Percentiles rank a stretch among this genome's conserved stretches.
Evolutionary conservation across 2,329 filamentous ascomycete genomes (phyloP).

Genomic region (Thelonectria olida): DNA sequence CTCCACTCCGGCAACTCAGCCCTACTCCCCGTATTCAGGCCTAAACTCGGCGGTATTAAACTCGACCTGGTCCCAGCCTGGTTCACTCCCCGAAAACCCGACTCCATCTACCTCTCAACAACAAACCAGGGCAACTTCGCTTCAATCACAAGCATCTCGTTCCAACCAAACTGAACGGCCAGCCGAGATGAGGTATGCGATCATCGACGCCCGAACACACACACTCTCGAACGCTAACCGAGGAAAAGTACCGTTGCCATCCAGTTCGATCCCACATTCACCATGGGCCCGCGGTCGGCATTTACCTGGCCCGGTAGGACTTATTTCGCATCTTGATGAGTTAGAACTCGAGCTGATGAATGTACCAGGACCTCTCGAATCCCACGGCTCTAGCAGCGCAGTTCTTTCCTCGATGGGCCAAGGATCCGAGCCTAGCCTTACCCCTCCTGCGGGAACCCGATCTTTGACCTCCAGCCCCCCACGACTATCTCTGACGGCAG

Average conservation of each 20-base stretch:
- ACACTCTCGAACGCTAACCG: slow-evolving; percentile 22
- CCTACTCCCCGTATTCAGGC: slow-evolving; percentile 38
- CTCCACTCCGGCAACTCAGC: slow-evolving; percentile 35
- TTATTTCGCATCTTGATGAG: neutral
- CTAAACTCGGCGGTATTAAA: slow-evolving; percentile 31
- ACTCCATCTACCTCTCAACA: slow-evolving; percentile 29
- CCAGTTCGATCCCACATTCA: slow-evolving; percentile 61
- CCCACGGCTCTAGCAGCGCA: slow-evolving; percentile 41
- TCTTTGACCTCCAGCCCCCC: slow-evolving; percentile 68
- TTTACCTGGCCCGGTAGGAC: slow-evolving; percentile 61
- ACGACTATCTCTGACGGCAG: slow-evolving; percentile 61
- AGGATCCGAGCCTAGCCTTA: slow-evolving; percentile 60
- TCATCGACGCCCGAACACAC: neutral
- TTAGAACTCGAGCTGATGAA: slow-evolving; percentile 2
- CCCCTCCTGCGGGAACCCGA: slow-evolving; percentile 59
- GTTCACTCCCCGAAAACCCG: slow-evolving; percentile 29
- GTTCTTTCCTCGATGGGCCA: slow-evolving; percentile 56
- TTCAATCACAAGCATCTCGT: slow-evolving; percentile 25
- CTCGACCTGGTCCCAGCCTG: slow-evolving; percentile 36
- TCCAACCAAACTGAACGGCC: slow-evolving; percentile 26
- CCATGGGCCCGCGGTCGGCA: slow-evolving; percentile 60
- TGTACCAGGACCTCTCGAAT: slow-evolving; percentile 46
- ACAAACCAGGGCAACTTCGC: slow-evolving; percentile 18
- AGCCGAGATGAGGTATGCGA: slow-evolving; percentile 36
- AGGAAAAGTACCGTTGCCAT: slow-evolving; percentile 56